phyloP scores from a whole-genome alignment of 805 yeast genomes.

The Saturnispora bothae region DNA sequence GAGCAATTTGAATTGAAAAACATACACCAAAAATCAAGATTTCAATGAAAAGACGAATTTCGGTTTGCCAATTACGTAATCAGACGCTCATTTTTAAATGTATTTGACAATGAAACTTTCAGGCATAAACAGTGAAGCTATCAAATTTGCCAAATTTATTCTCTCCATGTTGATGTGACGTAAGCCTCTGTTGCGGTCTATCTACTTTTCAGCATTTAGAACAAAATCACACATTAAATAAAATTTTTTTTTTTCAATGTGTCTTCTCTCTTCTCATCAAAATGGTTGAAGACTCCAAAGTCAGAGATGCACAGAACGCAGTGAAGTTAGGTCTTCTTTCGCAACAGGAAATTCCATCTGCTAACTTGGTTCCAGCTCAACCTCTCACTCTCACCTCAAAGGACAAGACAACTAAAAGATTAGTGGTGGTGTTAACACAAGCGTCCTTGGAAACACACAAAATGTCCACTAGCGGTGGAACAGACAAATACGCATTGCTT shows the following conservation, averaged over 20 bases:
- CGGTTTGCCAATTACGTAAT: too few relatives aligned
- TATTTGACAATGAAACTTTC: too few relatives aligned
- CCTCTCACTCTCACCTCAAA: slow-evolving; percentile 73
- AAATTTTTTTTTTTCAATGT: slow-evolving; percentile 2
- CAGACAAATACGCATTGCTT: slow-evolving; percentile 84
- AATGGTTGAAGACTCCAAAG: slow-evolving; percentile 40
- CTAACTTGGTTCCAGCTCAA: slow-evolving; percentile 78
- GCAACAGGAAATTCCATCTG: slow-evolving; percentile 29
- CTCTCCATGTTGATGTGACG: too few relatives aligned
- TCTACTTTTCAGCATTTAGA: too few relatives aligned
- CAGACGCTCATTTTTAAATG: too few relatives aligned
- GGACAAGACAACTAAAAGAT: slow-evolving; percentile 77
- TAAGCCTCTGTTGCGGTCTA: too few relatives aligned
- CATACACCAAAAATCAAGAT: too few relatives aligned
- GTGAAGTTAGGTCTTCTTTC: slow-evolving; percentile 11
- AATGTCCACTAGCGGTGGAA: slow-evolving; percentile 63
- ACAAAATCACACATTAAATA: too few relatives aligned
- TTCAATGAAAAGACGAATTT: too few relatives aligned
- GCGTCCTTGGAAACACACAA: slow-evolving; percentile 95
- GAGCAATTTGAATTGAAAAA: too few relatives aligned
- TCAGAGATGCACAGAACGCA: slow-evolving; percentile 32
- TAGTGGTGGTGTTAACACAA: slow-evolving; percentile 89
- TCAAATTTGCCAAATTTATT: too few relatives aligned
- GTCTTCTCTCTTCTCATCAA: not conserved
- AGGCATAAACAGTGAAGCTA: too few relatives aligned